phyloP scores from a whole-genome alignment of 2,329 filamentous ascomycete genomes.

The Dryadomyces sulphureus region DNA sequence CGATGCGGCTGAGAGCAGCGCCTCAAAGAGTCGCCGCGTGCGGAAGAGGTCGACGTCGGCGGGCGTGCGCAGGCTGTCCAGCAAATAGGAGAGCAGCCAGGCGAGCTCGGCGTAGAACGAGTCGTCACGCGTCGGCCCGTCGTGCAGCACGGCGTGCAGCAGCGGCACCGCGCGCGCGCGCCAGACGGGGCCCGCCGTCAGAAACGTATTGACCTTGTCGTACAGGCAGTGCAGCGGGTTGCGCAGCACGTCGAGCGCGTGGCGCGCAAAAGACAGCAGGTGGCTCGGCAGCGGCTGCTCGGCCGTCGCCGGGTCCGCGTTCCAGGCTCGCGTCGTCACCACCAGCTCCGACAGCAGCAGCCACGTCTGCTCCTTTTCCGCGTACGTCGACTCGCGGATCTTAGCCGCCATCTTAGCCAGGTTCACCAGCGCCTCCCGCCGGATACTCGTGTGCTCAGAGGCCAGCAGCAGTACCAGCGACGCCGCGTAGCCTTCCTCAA shows the following conservation, averaged over 20 bases:
- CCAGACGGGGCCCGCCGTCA: conserved; percentile 69
- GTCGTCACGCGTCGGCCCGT: conserved; percentile 58
- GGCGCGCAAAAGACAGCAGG: conserved; percentile 60
- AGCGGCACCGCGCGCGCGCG: conserved; percentile 57
- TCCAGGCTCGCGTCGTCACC: conserved; percentile 48
- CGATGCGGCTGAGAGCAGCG: conserved; percentile 52
- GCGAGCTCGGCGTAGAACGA: conserved; percentile 55
- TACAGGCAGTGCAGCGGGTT: conserved; percentile 75
- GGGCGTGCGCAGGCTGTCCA: conserved; percentile 48
- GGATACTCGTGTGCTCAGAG: conserved; percentile 59
- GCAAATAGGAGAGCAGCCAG: conserved; percentile 60
- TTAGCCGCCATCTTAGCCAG: conserved; percentile 50
- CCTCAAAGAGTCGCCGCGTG: conserved; percentile 55
- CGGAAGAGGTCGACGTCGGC: conserved; percentile 47
- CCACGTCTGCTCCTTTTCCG: conserved; percentile 65
- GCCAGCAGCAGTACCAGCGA: conserved; percentile 61
- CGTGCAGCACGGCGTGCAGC: conserved; percentile 45
- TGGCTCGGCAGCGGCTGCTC: conserved; percentile 49
- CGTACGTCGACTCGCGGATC: conserved; percentile 53
- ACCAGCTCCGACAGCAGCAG: conserved; percentile 66
- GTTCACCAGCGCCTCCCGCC: conserved; percentile 60
- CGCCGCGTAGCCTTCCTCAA: conserved; percentile 62
- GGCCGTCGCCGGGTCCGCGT: conserved; percentile 25
- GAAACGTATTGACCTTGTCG: conserved; percentile 70
- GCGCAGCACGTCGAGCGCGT: conserved; percentile 53